Evolutionary conservation across 805 yeast species (phyloP).

Genomic region (Debaryomyces maramus): DNA sequence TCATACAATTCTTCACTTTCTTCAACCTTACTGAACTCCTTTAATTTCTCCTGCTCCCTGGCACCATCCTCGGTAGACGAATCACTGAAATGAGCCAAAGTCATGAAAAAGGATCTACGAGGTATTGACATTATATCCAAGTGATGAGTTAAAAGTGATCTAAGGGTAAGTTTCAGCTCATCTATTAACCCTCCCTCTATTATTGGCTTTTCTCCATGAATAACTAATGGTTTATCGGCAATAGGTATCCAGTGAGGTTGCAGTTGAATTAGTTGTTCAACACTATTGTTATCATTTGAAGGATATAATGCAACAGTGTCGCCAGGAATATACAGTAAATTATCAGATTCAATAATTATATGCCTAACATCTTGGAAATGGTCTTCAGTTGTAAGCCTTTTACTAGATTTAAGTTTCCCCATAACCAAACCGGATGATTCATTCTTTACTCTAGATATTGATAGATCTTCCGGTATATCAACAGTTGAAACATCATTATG

Average conservation of each 20-base stretch:
- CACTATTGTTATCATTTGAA: constrained; percentile 61
- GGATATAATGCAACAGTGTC: constrained; percentile 82
- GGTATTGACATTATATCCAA: constrained; percentile 84
- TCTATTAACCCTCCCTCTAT: constrained; percentile 63
- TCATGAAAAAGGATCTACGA: constrained; percentile 73
- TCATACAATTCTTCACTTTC: constrained; percentile 82
- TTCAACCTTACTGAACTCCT: constrained; percentile 69
- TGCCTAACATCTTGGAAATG: constrained; percentile 93
- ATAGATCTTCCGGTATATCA: neutral
- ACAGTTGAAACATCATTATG: constrained; percentile 4
- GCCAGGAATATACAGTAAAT: constrained; percentile 61
- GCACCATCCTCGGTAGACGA: constrained; percentile 53
- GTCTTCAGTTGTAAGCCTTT: constrained; percentile 61
- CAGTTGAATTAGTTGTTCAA: constrained; percentile 59
- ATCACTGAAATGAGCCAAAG: constrained; percentile 65
- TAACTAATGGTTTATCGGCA: constrained; percentile 59
- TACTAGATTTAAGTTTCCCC: constrained; percentile 53
- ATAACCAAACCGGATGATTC: constrained; percentile 9
- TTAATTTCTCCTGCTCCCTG: constrained; percentile 72
- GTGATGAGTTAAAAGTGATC: constrained; percentile 74
- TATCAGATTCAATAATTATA: constrained; percentile 43
- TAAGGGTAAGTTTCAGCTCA: constrained; percentile 54
- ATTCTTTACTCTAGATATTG: constrained; percentile 10
- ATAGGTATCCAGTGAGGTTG: constrained; percentile 70
- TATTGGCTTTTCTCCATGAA: constrained; percentile 36